Conservation (phyloP, 78 protist species). For the Dictyostelium firmibasis region DNA sequence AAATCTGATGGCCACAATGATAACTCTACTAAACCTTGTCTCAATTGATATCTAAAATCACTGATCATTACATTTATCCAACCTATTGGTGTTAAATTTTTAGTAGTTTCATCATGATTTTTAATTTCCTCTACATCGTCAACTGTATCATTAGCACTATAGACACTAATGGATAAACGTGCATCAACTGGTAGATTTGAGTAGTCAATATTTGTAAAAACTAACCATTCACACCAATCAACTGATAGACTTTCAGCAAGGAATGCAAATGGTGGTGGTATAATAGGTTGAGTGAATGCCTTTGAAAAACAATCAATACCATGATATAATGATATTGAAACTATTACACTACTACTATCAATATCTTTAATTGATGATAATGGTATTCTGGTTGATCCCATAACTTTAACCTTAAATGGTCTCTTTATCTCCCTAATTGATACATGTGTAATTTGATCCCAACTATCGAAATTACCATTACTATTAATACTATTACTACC, state of each 20-base stretch:
- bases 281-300: background rate
- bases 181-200: conserved; percentile 53
- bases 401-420: conserved; percentile 33
- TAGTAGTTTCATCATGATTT: background rate
- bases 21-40: conserved; percentile 19
- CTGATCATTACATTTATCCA: conserved; percentile 61
- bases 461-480: background rate
- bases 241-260: background rate
- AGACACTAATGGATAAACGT: conserved; percentile 53
- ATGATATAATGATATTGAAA: conserved; percentile 58
- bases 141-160: background rate
- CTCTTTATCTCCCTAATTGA: conserved; percentile 54
- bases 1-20: conserved; percentile 80
- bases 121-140: background rate
- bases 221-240: conserved; percentile 30
- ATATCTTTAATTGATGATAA: conserved; percentile 16
- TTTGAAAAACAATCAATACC: conserved; percentile 55
- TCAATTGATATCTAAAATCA: conserved; percentile 68
- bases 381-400: conserved; percentile 29
- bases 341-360: conserved; percentile 35
- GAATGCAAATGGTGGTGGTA: background rate
- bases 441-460: conserved; percentile 66
- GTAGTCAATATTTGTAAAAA: conserved; percentile 15
- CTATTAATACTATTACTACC: background rate
- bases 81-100: conserved; percentile 65